Conservation (phyloP, 345 rosid genomes). For the Sapria himalayana region DNA sequence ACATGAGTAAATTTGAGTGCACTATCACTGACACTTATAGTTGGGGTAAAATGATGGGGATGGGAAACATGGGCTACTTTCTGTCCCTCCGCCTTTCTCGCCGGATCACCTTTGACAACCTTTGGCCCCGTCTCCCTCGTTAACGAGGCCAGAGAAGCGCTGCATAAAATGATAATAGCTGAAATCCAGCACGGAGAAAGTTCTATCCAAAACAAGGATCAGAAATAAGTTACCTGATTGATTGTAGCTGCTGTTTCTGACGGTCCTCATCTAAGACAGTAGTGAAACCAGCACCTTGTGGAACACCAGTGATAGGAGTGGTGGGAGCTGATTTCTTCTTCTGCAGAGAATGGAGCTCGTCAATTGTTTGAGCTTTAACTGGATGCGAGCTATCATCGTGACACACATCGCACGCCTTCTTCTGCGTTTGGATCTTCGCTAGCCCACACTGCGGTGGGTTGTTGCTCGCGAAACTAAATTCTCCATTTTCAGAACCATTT, state of each 20-base stretch:
- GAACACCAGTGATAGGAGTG: constrained; percentile 34
- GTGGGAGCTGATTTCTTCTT: constrained; percentile 70
- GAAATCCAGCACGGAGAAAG: background rate
- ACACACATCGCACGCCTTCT: constrained; percentile 20
- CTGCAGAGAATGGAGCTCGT: constrained; percentile 88
- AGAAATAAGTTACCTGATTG: constrained; percentile 41
- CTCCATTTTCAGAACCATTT: constrained; percentile 18
- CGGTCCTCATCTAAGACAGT: constrained; percentile 51
- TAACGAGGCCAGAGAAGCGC: constrained; percentile 90
- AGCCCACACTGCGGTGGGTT: constrained; percentile 17
- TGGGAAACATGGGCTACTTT: constrained; percentile 20
- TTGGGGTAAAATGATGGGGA: constrained; percentile 21
- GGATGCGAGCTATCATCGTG: constrained; percentile 57
- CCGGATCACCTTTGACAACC: constrained; percentile 73
- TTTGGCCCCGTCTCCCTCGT: constrained; percentile 84
- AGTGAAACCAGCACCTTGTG: constrained; percentile 18
- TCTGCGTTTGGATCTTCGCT: constrained; percentile 29
- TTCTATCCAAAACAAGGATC: background rate
- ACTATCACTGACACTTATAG: constrained; percentile 68
- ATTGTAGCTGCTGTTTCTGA: constrained; percentile 72
- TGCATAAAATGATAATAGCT: constrained; percentile 8
- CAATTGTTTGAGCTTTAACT: constrained; percentile 67
- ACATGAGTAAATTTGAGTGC: constrained; percentile 76
- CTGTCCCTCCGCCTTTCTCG: constrained; percentile 26
- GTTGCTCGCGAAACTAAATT: constrained; percentile 13